Evolutionary conservation across 192 early-diverging fungal genomes (phyloP).

Genomic region (Paraglomus brasilianum): DNA sequence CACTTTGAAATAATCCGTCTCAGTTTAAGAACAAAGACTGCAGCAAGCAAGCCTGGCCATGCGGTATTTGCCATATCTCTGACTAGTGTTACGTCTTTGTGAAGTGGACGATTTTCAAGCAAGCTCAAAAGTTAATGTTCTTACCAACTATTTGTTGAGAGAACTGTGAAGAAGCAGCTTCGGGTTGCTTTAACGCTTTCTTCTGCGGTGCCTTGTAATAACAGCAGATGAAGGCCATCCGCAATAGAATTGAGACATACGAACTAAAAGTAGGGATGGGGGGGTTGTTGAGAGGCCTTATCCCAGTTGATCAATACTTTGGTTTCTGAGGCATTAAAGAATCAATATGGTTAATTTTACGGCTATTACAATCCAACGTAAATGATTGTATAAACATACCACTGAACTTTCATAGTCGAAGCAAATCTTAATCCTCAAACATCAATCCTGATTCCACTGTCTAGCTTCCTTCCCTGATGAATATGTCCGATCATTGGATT

Average conservation of each 20-base stretch:
- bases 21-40: constrained; percentile 73
- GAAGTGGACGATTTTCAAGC: constrained; percentile 24
- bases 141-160: constrained; percentile 38
- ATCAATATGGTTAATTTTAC: background rate
- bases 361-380: background rate
- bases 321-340: background rate
- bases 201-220: constrained; percentile 33
- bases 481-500: constrained; percentile 26
- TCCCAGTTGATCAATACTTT: constrained; percentile 88
- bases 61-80: constrained; percentile 75
- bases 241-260: constrained; percentile 66
- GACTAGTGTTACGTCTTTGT: constrained; percentile 55
- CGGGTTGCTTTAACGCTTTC: constrained; percentile 13
- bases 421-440: constrained; percentile 40
- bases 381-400: constrained; percentile 44
- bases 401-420: constrained; percentile 69
- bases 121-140: constrained; percentile 30
- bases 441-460: constrained; percentile 24
- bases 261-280: constrained; percentile 72
- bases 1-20: constrained; percentile 80
- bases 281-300: constrained; percentile 87
- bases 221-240: constrained; percentile 65
- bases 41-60: constrained; percentile 79
- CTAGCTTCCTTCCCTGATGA: constrained; percentile 42
- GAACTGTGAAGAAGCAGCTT: constrained; percentile 11